Evolutionary conservation across 2,329 filamentous ascomycete genomes (phyloP).

Genomic region (Clarireedia hainanense): DNA sequence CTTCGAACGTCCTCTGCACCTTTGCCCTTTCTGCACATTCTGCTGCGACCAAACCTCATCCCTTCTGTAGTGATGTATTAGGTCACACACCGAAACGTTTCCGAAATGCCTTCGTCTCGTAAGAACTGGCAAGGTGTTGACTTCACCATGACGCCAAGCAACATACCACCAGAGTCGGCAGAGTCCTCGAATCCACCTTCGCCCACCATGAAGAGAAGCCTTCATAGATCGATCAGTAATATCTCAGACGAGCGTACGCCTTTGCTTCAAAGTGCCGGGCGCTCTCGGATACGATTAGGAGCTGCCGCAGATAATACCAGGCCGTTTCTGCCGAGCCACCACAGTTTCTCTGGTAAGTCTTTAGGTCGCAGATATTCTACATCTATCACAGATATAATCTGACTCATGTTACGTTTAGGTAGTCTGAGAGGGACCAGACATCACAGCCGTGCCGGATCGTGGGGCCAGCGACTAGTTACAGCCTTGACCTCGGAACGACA

Average conservation of each 20-base stretch:
- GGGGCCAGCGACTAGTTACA: constrained; percentile 52
- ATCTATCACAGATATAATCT: not conserved
- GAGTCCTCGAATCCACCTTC: constrained; percentile 7
- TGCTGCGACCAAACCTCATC: not conserved
- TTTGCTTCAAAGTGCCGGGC: constrained; percentile 18
- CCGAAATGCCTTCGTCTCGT: constrained; percentile 4
- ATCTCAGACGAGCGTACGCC: constrained; percentile 25
- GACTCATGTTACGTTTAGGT: constrained; percentile 15
- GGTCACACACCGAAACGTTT: constrained; percentile 7
- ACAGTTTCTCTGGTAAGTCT: constrained; percentile 20
- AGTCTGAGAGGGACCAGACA: constrained; percentile 25
- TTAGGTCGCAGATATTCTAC: not conserved
- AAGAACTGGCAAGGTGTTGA: constrained; percentile 1
- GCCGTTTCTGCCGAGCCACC: constrained; percentile 20
- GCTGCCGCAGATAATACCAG: constrained; percentile 14
- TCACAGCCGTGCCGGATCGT: constrained; percentile 50
- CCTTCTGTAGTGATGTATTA: constrained; percentile 3
- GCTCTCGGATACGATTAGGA: constrained; percentile 24
- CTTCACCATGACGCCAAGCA: constrained; percentile 5
- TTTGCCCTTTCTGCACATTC: constrained; percentile 3
- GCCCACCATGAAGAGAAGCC: constrained; percentile 5
- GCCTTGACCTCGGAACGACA: constrained; percentile 49
- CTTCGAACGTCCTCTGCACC: not conserved
- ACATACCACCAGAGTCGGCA: constrained; percentile 4
- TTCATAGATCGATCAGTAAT: constrained; percentile 8